A percentile compares a stretch with the other conserved stretches of the same genome.
Evolutionary conservation across 1,284 basidiomycete species (phyloP).

Genomic region (Cerioporus squamosus): DNA sequence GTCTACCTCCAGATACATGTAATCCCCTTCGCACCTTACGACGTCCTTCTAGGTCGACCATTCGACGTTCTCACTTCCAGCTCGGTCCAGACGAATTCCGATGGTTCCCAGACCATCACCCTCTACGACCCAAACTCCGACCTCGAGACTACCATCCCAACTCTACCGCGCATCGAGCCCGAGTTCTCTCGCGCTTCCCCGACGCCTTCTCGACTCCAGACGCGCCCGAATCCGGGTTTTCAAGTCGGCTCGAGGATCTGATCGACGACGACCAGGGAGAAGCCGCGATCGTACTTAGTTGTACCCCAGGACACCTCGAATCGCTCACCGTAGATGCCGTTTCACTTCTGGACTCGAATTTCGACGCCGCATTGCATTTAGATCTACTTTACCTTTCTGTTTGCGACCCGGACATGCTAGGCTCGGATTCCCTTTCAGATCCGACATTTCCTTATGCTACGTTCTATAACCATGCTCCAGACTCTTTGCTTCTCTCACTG

Average conservation of each 20-base stretch:
- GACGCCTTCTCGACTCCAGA: background rate
- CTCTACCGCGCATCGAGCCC: background rate
- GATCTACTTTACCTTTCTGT: constrained; percentile 13
- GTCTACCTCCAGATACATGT: constrained; percentile 29
- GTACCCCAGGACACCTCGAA: background rate
- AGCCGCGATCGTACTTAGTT: constrained; percentile 5
- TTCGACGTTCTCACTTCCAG: constrained; percentile 38
- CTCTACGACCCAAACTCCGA: constrained; percentile 33
- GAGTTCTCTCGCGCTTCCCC: background rate
- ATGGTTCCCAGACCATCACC: constrained; percentile 29
- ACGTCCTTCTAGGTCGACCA: constrained; percentile 37
- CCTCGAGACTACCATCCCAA: constrained; percentile 25
- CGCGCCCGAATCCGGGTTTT: constrained; percentile 10
- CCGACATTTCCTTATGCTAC: constrained; percentile 6
- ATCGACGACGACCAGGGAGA: constrained; percentile 6
- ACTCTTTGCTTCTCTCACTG: too few relatives aligned
- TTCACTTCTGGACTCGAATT: background rate
- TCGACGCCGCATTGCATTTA: background rate
- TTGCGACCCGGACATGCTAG: constrained; percentile 3
- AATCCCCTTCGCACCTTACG: constrained; percentile 35
- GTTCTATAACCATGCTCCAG: background rate
- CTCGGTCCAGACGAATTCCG: constrained; percentile 21
- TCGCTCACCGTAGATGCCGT: constrained; percentile 2
- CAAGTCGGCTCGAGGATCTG: constrained; percentile 9
- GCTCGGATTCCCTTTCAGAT: constrained; percentile 7